phyloP scores from a whole-genome alignment of 345 rosid species.

The Euclidium syriacum region DNA sequence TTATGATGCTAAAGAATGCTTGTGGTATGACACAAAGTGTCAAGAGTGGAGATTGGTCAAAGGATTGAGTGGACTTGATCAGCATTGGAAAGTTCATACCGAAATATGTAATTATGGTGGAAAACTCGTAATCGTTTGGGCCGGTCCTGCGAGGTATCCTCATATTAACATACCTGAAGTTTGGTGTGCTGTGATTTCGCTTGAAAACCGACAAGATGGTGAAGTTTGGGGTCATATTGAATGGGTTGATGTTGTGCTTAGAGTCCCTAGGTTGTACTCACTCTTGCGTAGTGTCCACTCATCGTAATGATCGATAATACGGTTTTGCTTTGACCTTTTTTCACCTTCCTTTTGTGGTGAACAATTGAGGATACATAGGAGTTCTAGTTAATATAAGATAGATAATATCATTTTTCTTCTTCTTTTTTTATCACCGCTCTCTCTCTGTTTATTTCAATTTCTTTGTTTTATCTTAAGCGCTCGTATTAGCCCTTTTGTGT shows the following conservation, averaged over 20 bases:
- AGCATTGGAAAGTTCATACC: not conserved
- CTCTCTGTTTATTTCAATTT: no score
- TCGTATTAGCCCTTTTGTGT: no score
- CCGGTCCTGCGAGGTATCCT: not conserved
- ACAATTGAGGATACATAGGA: no score
- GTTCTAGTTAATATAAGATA: no score
- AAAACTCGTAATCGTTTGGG: not conserved
- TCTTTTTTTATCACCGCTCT: no score
- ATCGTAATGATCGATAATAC: not conserved
- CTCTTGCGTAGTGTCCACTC: not conserved
- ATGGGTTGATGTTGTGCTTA: not conserved
- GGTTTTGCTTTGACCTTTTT: not conserved
- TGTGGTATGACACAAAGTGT: not conserved
- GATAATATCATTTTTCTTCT: no score
- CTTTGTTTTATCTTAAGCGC: no score
- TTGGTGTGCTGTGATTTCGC: not conserved
- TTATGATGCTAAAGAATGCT: not conserved
- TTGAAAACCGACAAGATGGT: not conserved
- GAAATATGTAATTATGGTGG: not conserved
- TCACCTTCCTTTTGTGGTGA: no score
- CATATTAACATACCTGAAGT: not conserved
- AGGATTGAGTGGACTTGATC: not conserved
- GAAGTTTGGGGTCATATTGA: not conserved
- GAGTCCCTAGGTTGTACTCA: not conserved
- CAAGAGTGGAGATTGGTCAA: not conserved